phyloP scores from a whole-genome alignment of 2,329 filamentous ascomycete species.

The Trichoderma sp. region DNA sequence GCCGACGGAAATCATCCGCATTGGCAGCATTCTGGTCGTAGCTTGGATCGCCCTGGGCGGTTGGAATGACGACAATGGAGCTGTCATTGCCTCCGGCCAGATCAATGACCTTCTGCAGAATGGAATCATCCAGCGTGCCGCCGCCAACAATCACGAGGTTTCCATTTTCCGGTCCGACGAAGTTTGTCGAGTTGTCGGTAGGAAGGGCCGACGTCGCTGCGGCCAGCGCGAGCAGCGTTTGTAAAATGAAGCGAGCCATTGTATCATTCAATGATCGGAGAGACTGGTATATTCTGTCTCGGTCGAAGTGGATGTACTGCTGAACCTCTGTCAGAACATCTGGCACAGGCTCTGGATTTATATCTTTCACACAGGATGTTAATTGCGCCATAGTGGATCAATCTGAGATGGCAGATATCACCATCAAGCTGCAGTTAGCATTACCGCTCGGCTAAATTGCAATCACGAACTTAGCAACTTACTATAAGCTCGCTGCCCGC shows the following conservation, averaged over 20 bases:
- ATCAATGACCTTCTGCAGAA: conserved; percentile 13
- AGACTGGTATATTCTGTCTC: background rate
- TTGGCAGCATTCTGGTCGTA: conserved; percentile 21
- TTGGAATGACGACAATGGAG: conserved; percentile 19
- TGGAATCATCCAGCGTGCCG: conserved; percentile 11
- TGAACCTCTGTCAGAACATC: too few relatives aligned
- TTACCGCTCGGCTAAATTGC: conserved; percentile 2
- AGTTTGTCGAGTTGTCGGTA: background rate
- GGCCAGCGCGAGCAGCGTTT: background rate
- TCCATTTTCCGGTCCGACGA: conserved; percentile 18
- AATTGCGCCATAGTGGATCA: conserved; percentile 24
- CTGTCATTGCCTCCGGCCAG: conserved; percentile 15
- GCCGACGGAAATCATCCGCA: conserved; percentile 9
- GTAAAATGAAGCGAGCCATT: conserved; percentile 4
- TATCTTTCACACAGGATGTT: background rate
- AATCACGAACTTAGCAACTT: too few relatives aligned
- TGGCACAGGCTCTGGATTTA: background rate
- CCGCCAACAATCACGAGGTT: conserved; percentile 19
- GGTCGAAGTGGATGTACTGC: background rate
- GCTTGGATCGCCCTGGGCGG: conserved; percentile 14
- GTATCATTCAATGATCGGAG: background rate
- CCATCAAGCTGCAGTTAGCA: background rate
- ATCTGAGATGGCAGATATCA: conserved; percentile 15
- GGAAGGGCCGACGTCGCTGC: background rate
- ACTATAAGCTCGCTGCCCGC: too few relatives aligned